Conservation (phyloP, 1,139 yeast genomes). For the Hyphopichia khmerensis region DNA sequence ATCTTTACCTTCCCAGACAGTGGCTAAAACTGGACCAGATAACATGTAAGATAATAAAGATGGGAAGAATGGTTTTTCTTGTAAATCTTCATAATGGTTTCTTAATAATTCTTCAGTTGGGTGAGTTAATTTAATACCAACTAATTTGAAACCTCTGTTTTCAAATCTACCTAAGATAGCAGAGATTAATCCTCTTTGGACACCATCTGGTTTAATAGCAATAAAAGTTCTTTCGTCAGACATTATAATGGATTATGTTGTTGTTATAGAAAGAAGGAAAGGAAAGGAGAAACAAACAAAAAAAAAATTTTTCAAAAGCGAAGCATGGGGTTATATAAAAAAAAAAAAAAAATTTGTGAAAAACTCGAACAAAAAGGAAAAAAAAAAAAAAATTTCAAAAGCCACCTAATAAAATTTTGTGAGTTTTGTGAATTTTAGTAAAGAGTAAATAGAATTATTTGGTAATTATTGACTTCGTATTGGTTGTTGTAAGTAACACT, state of each 20-base stretch:
- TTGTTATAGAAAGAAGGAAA: neutral
- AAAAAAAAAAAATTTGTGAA: neutral
- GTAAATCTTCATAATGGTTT: conserved; percentile 94
- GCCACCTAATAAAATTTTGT: neutral
- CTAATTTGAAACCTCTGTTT: conserved; percentile 96
- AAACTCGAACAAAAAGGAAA: neutral
- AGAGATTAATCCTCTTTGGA: conserved; percentile 96
- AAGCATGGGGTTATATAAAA: neutral
- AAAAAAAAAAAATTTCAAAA: neutral
- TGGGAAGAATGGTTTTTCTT: conserved; percentile 97
- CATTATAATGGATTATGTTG: conserved; percentile 16
- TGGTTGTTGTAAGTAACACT: too few species aligned
- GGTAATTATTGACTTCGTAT: too few species aligned
- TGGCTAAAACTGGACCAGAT: conserved; percentile 98
- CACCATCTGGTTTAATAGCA: conserved; percentile 99
- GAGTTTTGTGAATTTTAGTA: neutral
- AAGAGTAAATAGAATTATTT: too few species aligned
- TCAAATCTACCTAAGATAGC: conserved; percentile 92
- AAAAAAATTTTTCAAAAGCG: neutral
- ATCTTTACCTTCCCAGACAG: conserved; percentile 99
- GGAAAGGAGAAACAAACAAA: neutral
- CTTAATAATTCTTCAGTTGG: conserved; percentile 88
- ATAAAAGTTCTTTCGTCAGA: conserved; percentile 93
- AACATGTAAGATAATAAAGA: conserved; percentile 92
- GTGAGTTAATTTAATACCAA: conserved; percentile 86